phyloP scores from a whole-genome alignment of 164 flowering plant genomes.

The Annona cherimola region DNA sequence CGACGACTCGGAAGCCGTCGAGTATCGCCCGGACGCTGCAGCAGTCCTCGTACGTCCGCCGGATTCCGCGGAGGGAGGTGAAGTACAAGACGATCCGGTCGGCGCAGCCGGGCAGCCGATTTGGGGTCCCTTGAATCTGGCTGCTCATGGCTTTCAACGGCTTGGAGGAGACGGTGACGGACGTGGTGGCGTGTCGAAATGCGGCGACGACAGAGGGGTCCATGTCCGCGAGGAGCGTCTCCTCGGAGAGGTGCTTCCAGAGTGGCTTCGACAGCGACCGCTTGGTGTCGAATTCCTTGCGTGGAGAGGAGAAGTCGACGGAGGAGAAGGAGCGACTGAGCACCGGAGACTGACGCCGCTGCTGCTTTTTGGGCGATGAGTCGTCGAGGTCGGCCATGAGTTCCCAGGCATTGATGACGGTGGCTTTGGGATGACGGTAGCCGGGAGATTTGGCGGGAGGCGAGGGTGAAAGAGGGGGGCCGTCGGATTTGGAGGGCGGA shows the following conservation, averaged over 20 bases:
- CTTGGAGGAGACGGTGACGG: background rate
- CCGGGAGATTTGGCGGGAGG: slow-evolving; percentile 10
- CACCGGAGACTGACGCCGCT: background rate
- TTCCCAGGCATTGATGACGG: slow-evolving; percentile 81
- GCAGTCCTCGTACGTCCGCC: slow-evolving; percentile 90
- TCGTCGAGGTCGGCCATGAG: slow-evolving; percentile 86
- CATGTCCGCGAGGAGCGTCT: slow-evolving; percentile 57
- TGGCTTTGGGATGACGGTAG: slow-evolving; percentile 36
- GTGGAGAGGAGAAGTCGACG: background rate
- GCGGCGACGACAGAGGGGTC: slow-evolving; percentile 58
- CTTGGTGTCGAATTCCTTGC: background rate
- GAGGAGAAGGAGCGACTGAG: background rate
- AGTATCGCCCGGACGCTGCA: slow-evolving; percentile 56
- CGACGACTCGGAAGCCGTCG: slow-evolving; percentile 61
- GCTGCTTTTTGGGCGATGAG: slow-evolving; percentile 35
- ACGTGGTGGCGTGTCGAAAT: slow-evolving; percentile 17
- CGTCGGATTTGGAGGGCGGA: slow-evolving; percentile 8
- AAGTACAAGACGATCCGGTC: slow-evolving; percentile 62
- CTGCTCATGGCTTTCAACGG: background rate
- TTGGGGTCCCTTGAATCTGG: background rate
- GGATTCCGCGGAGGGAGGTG: slow-evolving; percentile 78
- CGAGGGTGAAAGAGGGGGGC: slow-evolving; percentile 5
- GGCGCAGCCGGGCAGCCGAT: slow-evolving; percentile 30
- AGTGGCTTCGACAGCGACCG: slow-evolving; percentile 41
- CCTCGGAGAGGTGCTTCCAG: slow-evolving; percentile 85